A percentile compares a stretch with the other conserved stretches of the same genome.
Evolutionary conservation across 805 yeast species (phyloP).

Genomic region (Metschnikowia reukaufii): DNA sequence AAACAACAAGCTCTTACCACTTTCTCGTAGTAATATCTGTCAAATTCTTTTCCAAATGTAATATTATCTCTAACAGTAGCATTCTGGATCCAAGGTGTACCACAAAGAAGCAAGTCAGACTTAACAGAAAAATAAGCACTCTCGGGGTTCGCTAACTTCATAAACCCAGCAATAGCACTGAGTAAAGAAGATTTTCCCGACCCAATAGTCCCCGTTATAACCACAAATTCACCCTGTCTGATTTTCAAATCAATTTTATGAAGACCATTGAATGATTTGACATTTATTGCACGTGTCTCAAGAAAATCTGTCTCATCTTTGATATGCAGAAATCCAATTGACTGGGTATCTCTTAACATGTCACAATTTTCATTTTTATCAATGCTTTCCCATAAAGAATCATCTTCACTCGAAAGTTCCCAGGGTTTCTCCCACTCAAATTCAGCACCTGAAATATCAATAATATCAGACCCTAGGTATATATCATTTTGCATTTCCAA

Average conservation of each 20-base stretch:
- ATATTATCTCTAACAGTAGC: slow-evolving; percentile 76
- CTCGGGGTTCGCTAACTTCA: slow-evolving; percentile 32
- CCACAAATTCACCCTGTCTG: slow-evolving; percentile 36
- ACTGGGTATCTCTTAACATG: background rate
- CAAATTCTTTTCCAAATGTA: slow-evolving; percentile 59
- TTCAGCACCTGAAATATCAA: slow-evolving; percentile 15
- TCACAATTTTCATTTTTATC: background rate
- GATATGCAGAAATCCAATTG: background rate
- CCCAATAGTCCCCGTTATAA: slow-evolving; percentile 45
- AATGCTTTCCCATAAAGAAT: background rate
- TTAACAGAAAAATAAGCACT: slow-evolving; percentile 27
- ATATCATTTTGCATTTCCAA: background rate
- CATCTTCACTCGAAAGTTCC: background rate
- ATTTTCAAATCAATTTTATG: slow-evolving; percentile 32
- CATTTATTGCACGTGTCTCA: background rate
- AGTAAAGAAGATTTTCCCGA: slow-evolving; percentile 45
- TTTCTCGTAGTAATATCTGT: slow-evolving; percentile 49
- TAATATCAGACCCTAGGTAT: slow-evolving; percentile 1
- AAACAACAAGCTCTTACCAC: slow-evolving; percentile 68
- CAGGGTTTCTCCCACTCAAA: slow-evolving; percentile 17
- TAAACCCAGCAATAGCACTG: slow-evolving; percentile 40
- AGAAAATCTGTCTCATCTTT: too few relatives aligned
- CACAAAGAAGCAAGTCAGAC: slow-evolving; percentile 35
- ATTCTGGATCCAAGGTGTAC: slow-evolving; percentile 77
- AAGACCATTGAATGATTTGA: slow-evolving; percentile 33